Evolutionary conservation across 2,329 filamentous ascomycete genomes (phyloP), one percentile per base, ranked within the genome.

Genomic region (Alternaria longipes): DNA sequence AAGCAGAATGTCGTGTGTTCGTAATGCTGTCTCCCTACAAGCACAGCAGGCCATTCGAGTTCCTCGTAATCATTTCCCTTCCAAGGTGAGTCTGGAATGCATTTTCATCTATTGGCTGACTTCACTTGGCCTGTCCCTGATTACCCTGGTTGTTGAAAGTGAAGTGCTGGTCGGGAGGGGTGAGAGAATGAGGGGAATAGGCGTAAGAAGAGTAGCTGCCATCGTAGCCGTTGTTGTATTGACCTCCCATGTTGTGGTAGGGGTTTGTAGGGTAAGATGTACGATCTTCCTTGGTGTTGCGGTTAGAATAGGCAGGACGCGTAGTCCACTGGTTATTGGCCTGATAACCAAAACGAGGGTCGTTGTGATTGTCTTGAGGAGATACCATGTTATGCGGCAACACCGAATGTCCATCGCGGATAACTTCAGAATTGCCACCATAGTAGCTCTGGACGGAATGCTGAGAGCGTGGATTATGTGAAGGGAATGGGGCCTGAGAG

Each of bases 391-490:
- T 58, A 18, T 57, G 62, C 32, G 22, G 18, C 50, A 52, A 30
- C 16, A 30, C 34, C 8, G 36, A 14, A 32, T 52, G 50, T 26
- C 34, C 32, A 28, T 52, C 50, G 24, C 50, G 50, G 34, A 38
- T 52, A 5, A 52, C 16, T 12, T 72, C 69, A 16, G 47, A 22
- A 28, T 32, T 59, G 16, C 52, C 51, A 44, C 67, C 67, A 51
- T 69, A 73, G 56, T 62, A 72, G 20, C 61, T 59, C 28, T 44
- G 59, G 38, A 74, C 62, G 6, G 68, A 67, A 16, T 68, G 66
- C 38, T 75, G 73, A 18, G 73, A 71, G 28, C 71, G 73, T 46
- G 71, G 64, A 28, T 60, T 53, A 5, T 69, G 66, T 20, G 64
- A 55, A 36, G 47, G 36, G n/a, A 54, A 59, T 12, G 56, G 28